These are phyloP conservation scores for Stemphylium vesicarium DNA, from an alignment of 2,329 filamentous ascomycete species.

Conservation along the genomic window DNA sequence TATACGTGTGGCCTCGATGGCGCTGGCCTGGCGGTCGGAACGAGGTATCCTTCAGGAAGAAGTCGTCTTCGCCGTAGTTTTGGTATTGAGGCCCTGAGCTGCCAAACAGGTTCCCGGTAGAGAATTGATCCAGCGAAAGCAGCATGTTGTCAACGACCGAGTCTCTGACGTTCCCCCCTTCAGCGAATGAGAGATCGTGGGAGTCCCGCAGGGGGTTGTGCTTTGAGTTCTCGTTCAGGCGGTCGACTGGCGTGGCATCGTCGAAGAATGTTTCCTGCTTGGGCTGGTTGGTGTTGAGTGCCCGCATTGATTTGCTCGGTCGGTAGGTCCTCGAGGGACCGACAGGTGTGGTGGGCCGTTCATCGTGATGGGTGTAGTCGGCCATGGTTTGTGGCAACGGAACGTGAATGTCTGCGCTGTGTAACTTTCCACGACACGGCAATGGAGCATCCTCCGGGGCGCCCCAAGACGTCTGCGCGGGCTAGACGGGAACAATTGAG, in stretches of 20 bases:
- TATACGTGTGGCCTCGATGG: slow-evolving; percentile 64
- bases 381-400: slow-evolving; percentile 28
- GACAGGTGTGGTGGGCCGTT: slow-evolving; percentile 41
- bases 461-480: slow-evolving; percentile 16
- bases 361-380: slow-evolving; percentile 28
- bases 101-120: slow-evolving; percentile 28
- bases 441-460: slow-evolving; percentile 40
- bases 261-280: slow-evolving; percentile 45
- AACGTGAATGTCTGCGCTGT: slow-evolving; percentile 12
- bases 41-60: slow-evolving; percentile 44
- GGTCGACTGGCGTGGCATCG: slow-evolving; percentile 46
- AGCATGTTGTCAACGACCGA: slow-evolving; percentile 97
- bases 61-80: slow-evolving; percentile 49
- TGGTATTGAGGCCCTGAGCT: slow-evolving; percentile 39
- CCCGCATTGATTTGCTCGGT: slow-evolving; percentile 30
- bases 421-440: slow-evolving; percentile 22
- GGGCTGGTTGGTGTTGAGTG: slow-evolving; percentile 39
- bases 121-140: slow-evolving; percentile 79
- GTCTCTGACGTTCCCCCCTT: slow-evolving; percentile 72
- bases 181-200: slow-evolving; percentile 84
- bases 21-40: slow-evolving; percentile 49
- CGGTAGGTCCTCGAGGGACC: slow-evolving; percentile 33
- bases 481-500: slow-evolving; percentile 17
- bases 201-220: slow-evolving; percentile 60
- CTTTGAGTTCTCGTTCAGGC: slow-evolving; percentile 20